Base-by-base conservation (phyloP, 441 rosid genomes). In the Jatropha podagrica region DNA sequence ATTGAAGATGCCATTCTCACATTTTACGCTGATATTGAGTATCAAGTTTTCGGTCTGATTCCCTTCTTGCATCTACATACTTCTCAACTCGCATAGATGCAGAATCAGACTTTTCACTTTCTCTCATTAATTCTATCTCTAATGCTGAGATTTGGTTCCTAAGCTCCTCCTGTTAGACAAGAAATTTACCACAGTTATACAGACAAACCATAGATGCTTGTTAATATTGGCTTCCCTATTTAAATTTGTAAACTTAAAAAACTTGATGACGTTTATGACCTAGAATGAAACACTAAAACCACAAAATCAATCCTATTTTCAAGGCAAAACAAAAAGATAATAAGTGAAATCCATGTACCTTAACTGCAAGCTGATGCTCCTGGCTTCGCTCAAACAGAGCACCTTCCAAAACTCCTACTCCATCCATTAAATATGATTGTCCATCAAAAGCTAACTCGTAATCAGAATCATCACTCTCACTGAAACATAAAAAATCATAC, bases 11-110 rank as follows among this genome's bases (percentile, higher is more conserved):
- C 20, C 12, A 68, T 2, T 64, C 88, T 84, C 84, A 95, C 97
- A 95, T 88, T 81, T 87, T 89, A 42, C 97, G 94, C 76, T 90
- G 98, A 81, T 91, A 93, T 37, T 87, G 94, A 75, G 90, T 88
- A 77, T 95, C 97, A 54, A 88, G 85, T 83, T 85, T 95, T 74
- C 88, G 83, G 69, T 95, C 99, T 65, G 85, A 79, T 73, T 90
- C 98, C 81, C 82, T 85, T 76, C 99, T 86, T 60, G 89, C 84
- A 67, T 89, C 93, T 20, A 76, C 74, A 77, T 90, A 90, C 84
- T 86, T 89, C 74, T 82, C 90, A 73, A 91, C 85, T 49, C 82
- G 86, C 49, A 76, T 79, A 70, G 81, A 79, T 65, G 94, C 96
- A 72, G 85, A 80, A 74, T 73, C 80, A 67, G 81, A 85, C 52